Base-by-base conservation (phyloP, 1,284 basidiomycete species). In the Trichosporon ovoides region DNA sequence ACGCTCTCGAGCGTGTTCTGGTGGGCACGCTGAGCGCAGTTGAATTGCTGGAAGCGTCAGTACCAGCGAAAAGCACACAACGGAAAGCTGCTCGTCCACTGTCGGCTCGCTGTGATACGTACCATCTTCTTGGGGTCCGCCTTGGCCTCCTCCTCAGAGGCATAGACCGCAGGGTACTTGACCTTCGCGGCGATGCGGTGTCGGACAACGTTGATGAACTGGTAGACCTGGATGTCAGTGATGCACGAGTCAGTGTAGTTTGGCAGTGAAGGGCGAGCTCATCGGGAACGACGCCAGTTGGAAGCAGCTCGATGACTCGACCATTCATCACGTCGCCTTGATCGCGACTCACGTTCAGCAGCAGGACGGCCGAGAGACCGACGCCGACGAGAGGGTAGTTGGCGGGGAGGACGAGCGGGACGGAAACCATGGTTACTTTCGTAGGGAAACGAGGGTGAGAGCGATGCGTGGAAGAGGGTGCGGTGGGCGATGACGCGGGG, bases 1-100 rank as follows among this genome's bases (percentile, higher is more conserved):
- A 68, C 38, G 50, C 53, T 60, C 66, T 76, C 74, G 53, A 74
- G 66, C n/a, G 71, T 72, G 65, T 74, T 76, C n/a, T 57, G 65
- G 58, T 73, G 68, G 33, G 68, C 69, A 48, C 74, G 62, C 61
- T 76, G 74, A 18, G 60, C 58, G 52, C 74, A 76, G 67, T 76
- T 73, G 62, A 66, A 74, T 37, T 53, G 53, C 64, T 68, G 60
- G n/a, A 16, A 36, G 5, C 13, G 43, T 40, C 36, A 52, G 31
- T 24, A 6, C 22, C 14, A 13, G 22, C 5, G 19, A 7, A 7
- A 9, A 71, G 3, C 61, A 54, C 46, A 59, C 55, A 20, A 66
- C 36, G n/a, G 11, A 59, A 55, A 19, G 72, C 38, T 43, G 68
- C 43, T n/a, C 58, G 61, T 66, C 2, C 67, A 61, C n/a, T n/a